phyloP scores from a whole-genome alignment of 257 asterid genomes.

The Solanum gandarillasii region DNA sequence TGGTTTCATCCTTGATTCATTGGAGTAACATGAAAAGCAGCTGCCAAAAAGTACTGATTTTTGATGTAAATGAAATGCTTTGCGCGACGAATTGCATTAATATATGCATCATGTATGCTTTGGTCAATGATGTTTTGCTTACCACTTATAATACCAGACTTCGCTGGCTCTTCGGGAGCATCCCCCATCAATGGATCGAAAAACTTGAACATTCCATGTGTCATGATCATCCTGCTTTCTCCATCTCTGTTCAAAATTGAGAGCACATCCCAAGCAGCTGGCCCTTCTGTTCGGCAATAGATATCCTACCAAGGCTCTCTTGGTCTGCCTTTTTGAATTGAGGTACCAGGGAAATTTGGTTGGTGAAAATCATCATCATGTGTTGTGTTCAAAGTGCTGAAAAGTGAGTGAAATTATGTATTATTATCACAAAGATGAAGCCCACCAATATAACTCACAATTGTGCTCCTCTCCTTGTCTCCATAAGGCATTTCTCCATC shows the following conservation, averaged over 20 bases:
- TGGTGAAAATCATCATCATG: constrained; percentile 1
- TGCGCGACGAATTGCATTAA: not conserved
- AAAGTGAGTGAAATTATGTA: not conserved
- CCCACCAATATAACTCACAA: constrained; percentile 4
- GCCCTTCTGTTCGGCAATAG: not conserved
- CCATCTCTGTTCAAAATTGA: not conserved
- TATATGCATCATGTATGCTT: constrained; percentile 5
- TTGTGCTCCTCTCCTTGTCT: constrained; percentile 4
- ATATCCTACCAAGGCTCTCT: constrained; percentile 10
- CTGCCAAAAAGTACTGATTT: too few relatives aligned
- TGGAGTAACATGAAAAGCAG: too few relatives aligned
- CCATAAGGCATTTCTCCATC: not conserved
- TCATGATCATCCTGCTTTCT: not conserved
- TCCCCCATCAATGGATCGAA: not conserved
- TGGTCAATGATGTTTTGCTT: constrained; percentile 1
- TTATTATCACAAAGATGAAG: not conserved
- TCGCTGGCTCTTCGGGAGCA: too few relatives aligned
- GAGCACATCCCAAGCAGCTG: not conserved
- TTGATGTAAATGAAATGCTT: constrained; percentile 3
- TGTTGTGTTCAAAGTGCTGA: not conserved
- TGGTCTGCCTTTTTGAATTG: not conserved
- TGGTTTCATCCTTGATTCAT: too few relatives aligned
- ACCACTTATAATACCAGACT: not conserved
- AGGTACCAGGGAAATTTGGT: not conserved
- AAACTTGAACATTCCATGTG: constrained; percentile 2